Conservation (phyloP, 257 asterid species). For the Lycium barbarum region DNA sequence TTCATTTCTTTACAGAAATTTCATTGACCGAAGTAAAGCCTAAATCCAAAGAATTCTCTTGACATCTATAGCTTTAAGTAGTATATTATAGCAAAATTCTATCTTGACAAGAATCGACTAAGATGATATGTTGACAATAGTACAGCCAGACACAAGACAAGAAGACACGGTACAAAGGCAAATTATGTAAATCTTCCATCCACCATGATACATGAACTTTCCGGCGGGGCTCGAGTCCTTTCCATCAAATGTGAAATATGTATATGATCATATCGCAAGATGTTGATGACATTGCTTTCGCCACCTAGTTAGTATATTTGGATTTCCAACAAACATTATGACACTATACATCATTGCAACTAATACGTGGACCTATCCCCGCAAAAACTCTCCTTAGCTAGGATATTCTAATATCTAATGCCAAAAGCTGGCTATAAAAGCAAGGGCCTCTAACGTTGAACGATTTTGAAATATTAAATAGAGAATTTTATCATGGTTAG, state of each 20-base stretch:
- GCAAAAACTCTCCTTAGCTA: background rate
- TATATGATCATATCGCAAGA: background rate
- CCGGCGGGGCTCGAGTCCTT: background rate
- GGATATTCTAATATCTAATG: background rate
- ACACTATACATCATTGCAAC: background rate
- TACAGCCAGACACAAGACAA: background rate
- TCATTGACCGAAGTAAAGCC: background rate
- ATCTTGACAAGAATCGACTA: background rate
- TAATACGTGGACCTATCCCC: background rate
- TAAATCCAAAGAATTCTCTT: background rate
- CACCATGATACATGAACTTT: background rate
- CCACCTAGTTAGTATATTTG: background rate
- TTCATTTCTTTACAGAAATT: background rate
- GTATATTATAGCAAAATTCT: background rate
- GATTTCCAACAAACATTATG: background rate
- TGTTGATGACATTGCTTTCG: background rate
- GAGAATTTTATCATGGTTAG: background rate
- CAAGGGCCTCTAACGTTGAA: background rate
- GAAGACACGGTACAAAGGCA: background rate
- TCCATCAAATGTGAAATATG: background rate
- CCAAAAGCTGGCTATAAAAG: background rate
- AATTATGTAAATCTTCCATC: background rate
- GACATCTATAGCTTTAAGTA: background rate
- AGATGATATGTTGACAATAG: background rate
- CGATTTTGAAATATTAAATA: background rate